Base-by-base conservation (phyloP, 139 green algal species). In the Picocystis salinarum region DNA sequence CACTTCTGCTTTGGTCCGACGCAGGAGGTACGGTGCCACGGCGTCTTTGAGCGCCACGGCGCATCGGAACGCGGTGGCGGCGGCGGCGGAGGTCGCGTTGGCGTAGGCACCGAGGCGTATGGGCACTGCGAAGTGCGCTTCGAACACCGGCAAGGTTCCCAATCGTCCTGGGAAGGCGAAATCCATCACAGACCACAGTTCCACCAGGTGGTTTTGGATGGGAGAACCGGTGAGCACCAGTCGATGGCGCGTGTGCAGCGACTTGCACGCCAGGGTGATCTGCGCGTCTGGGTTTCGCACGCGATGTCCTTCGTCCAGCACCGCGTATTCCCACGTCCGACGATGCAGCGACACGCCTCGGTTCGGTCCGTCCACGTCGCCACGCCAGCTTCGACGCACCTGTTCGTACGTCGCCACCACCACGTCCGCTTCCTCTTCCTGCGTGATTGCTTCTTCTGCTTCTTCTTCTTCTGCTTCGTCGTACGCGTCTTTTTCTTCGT, bases 151-250 rank as follows among this genome's bases (percentile, higher is more conserved):
- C 55, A 97, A 70, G 1, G 87, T 97, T 40, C 87, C 87, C 49
- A 95, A 65, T 72, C 84, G 85, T 36, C 78, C 81, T 3, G 88
- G 88, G 66, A 94, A 97, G n/a, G 92, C 74, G 63, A 95, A 98
- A 71, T 98, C 88, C 53, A 98, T 92, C 22, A 98, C 67, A 0
- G 74, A 66, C 87, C 88, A 98, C 3, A 98, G 77, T 81, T 98
- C 88, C 6, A 70, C 56, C 36, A 98, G 72, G 4, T 62, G 41
- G 64, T 98, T 98, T 64, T 98, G 86, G 36, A 97, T 92, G 48
- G 87, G 87, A 5, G 71, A 74, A 25, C 87, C 87, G 9, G 66
- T 79, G 68, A 98, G 74, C 50, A 96, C 79, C 34, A 98, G 36
- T 7, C 87, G 42, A 40, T 74, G 64, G 13, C 61, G 47, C 30